Percentiles rank a stretch among this genome's conserved stretches.
phyloP scores from a whole-genome alignment of 805 yeast species.

The Wickerhamomyces bovis region DNA sequence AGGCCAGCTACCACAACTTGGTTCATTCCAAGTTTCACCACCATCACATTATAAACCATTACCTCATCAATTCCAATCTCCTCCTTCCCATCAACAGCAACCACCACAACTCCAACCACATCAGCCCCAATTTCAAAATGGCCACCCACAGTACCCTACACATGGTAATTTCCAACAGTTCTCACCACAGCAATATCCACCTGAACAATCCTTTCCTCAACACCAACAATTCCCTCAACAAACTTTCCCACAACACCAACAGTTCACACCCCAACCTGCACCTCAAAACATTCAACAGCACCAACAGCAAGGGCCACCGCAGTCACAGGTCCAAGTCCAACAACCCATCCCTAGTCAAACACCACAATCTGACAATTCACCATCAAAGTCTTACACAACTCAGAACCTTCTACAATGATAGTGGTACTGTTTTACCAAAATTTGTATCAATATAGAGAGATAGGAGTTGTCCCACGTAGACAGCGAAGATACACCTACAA shows the following conservation, averaged over 20 bases:
- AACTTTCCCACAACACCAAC: too few species aligned
- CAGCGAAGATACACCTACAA: not conserved
- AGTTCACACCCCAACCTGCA: too few species aligned
- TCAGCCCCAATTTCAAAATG: not conserved
- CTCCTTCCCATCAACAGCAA: slow-evolving; percentile 3
- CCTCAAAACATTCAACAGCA: too few species aligned
- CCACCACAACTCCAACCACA: slow-evolving; percentile 3
- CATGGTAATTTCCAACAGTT: not conserved
- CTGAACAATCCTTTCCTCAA: not conserved
- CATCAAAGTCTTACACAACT: not conserved
- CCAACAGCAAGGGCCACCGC: not conserved
- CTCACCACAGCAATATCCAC: not conserved
- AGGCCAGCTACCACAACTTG: not conserved
- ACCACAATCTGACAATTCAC: not conserved
- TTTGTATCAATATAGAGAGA: not conserved
- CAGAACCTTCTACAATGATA: not conserved
- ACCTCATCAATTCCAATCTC: slow-evolving; percentile 2
- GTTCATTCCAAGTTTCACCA: not conserved
- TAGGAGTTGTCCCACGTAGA: not conserved
- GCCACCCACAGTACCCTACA: not conserved
- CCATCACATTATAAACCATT: slow-evolving; percentile 4
- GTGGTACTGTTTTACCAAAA: too few species aligned
- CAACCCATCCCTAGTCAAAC: not conserved
- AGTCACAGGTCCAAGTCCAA: not conserved
- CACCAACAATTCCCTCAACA: too few species aligned